Percentiles rank a stretch among this genome's conserved stretches.
Evolutionary conservation across 345 rosid genomes (phyloP).

Genomic region (Bruguiera gymnorhiza): DNA sequence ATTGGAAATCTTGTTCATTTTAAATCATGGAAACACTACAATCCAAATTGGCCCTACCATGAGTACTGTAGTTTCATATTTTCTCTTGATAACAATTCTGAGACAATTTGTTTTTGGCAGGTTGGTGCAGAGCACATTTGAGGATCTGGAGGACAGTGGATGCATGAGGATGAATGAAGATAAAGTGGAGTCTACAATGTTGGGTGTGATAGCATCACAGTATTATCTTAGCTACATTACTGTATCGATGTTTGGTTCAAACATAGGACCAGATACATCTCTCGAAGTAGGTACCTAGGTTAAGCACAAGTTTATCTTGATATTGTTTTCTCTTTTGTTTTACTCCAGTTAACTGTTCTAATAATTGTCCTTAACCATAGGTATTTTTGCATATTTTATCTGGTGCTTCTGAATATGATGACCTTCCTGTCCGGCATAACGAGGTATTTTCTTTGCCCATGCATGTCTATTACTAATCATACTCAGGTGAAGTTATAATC

Average conservation of each 20-base stretch:
- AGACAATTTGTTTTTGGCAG: conserved; percentile 37
- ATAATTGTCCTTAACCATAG: conserved; percentile 32
- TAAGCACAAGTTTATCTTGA: neutral
- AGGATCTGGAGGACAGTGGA: conserved; percentile 96
- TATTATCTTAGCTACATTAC: conserved; percentile 93
- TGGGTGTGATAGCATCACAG: conserved; percentile 94
- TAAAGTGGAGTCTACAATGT: conserved; percentile 71
- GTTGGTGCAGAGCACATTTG: conserved; percentile 87
- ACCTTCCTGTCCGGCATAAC: conserved; percentile 97
- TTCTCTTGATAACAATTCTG: neutral
- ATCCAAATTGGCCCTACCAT: neutral
- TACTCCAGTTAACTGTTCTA: conserved; percentile 4
- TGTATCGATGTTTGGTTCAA: conserved; percentile 95
- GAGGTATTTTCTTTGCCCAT: conserved; percentile 50
- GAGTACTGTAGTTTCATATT: neutral
- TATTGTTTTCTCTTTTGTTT: neutral
- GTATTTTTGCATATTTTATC: conserved; percentile 78
- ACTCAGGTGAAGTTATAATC: neutral
- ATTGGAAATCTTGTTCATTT: neutral
- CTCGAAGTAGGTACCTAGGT: conserved; percentile 64
- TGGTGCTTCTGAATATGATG: conserved; percentile 90
- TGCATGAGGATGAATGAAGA: conserved; percentile 80
- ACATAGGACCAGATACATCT: conserved; percentile 85
- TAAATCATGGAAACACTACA: neutral
- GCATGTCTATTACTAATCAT: neutral